These are phyloP conservation scores for Cystobasidium slooffiae DNA, from an alignment of 1,284 basidiomycete genomes.

Conservation along the genomic window DNA sequence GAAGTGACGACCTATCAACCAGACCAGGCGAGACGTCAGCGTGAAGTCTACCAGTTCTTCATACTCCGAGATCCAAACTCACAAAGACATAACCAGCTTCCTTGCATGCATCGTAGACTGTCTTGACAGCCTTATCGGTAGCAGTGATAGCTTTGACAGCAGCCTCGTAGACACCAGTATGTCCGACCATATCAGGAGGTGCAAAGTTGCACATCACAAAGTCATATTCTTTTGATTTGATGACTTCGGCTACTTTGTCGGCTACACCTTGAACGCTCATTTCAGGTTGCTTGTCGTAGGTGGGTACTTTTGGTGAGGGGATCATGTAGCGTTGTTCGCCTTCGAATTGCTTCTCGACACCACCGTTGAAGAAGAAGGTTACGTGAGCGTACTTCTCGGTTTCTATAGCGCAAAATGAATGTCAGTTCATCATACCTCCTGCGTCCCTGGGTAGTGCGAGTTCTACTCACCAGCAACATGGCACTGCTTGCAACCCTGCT, in stretches of 20 bases:
- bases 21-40: not conserved
- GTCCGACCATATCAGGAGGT: conserved; percentile 92
- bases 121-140: conserved; percentile 83
- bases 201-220: conserved; percentile 97
- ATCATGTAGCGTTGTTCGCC: conserved; percentile 84
- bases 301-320: conserved; percentile 83
- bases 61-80: not conserved
- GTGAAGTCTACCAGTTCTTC: not conserved
- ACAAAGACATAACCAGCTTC: conserved; percentile 78
- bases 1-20: conserved; percentile 69
- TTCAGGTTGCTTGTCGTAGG: conserved; percentile 82
- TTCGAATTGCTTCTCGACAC: conserved; percentile 84
- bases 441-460: not conserved
- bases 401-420: conserved; percentile 60
- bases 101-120: conserved; percentile 79
- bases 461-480: conserved; percentile 66
- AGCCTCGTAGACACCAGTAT: conserved; percentile 85
- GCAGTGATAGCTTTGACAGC: conserved; percentile 80
- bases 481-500: conserved; percentile 76
- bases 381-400: conserved; percentile 95
- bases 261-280: conserved; percentile 86
- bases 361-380: conserved; percentile 96
- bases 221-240: conserved; percentile 70
- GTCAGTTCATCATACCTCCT: not conserved
- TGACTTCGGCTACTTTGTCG: conserved; percentile 83